Conservation (phyloP, 169 alveolate genomes). For the Theileria orientalis region DNA sequence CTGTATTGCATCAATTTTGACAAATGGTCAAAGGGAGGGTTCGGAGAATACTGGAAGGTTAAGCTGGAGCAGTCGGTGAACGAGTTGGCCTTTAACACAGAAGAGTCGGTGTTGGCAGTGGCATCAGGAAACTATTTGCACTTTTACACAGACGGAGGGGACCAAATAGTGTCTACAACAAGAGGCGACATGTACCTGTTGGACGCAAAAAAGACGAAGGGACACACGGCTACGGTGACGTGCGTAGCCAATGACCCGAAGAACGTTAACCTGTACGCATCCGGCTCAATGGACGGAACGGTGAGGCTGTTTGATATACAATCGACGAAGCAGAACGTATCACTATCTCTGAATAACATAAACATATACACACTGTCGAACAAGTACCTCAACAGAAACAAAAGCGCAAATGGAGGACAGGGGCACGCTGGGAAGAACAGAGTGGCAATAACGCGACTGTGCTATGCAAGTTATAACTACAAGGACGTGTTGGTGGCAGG, state of each 20-base stretch:
- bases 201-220: conserved; percentile 71
- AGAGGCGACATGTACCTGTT: conserved; percentile 76
- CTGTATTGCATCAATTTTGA: conserved; percentile 50
- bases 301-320: conserved; percentile 65
- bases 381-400: conserved; percentile 3
- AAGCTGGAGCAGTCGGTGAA: conserved; percentile 46
- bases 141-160: conserved; percentile 65
- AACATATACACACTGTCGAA: conserved; percentile 1
- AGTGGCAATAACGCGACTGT: conserved; percentile 24
- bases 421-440: conserved; percentile 10
- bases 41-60: conserved; percentile 52
- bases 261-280: conserved; percentile 49
- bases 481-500: conserved; percentile 32
- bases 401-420: conserved; percentile 31
- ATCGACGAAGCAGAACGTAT: conserved; percentile 51
- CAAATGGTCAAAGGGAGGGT: conserved; percentile 68
- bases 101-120: conserved; percentile 50
- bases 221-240: conserved; percentile 72
- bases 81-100: conserved; percentile 40
- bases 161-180: conserved; percentile 62
- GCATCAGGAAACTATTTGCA: conserved; percentile 46
- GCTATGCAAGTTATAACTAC: conserved; percentile 9
- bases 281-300: conserved; percentile 74
- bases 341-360: conserved; percentile 37
- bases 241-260: conserved; percentile 62